phyloP scores from a whole-genome alignment of 495 filamentous ascomycete genomes.

The Aspergillus ostianus region DNA sequence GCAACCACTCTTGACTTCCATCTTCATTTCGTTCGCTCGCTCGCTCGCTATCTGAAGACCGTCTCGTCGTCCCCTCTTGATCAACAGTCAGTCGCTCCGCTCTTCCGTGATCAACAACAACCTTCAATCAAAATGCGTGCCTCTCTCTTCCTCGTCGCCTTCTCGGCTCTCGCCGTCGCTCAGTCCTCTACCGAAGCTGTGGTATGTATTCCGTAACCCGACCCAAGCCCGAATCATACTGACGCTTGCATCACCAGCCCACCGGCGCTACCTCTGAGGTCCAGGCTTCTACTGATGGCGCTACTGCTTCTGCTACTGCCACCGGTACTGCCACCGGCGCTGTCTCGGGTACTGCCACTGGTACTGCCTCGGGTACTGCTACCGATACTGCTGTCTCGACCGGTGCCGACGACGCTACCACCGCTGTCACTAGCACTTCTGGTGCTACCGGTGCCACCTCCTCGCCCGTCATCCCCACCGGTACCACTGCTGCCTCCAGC shows the following conservation, averaged over 20 bases:
- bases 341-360: conserved; percentile 20
- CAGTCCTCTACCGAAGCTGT: conserved; percentile 20
- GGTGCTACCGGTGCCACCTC: conserved; percentile 19
- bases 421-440: conserved; percentile 16
- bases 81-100: conserved; percentile 9
- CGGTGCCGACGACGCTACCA: not conserved
- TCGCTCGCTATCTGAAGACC: not conserved
- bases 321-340: not conserved
- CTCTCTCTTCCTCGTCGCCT: conserved; percentile 38
- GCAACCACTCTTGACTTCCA: not conserved
- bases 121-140: conserved; percentile 37
- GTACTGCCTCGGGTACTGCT: conserved; percentile 22
- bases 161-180: conserved; percentile 41
- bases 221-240: not conserved
- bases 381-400: conserved; percentile 16
- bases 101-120: conserved; percentile 3
- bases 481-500: conserved; percentile 21
- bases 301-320: conserved; percentile 33
- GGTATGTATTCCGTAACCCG: conserved; percentile 18
- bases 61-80: conserved; percentile 8
- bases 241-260: not conserved
- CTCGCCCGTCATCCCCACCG: conserved; percentile 23
- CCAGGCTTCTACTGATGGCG: no score
- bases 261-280: not conserved
- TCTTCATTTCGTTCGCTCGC: conserved; percentile 11